Evolutionary conservation across 1,139 yeast species (phyloP), one percentile per base, ranked within the genome.

Genomic region (Saccharomyces hybrid): DNA sequence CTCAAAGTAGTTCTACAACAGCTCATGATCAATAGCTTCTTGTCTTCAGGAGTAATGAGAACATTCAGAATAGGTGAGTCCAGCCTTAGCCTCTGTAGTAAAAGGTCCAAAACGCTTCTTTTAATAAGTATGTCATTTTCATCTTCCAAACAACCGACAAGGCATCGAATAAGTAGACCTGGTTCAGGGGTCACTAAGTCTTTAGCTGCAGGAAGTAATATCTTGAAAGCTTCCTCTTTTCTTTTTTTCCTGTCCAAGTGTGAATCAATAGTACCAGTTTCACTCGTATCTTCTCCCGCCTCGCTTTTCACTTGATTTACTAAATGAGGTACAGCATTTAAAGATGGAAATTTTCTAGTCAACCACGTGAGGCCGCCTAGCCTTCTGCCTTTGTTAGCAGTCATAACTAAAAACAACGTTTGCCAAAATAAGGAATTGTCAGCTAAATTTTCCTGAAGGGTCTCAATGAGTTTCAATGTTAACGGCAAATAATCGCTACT

Each of bases 361-460:
- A 89, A 80, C 88, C 93, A 91, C 31, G 80, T 81, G 58, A 90
- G 74, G 0, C 95, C 96, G 0, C 98, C 99, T 7, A 85, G 73
- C 52, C 97, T 73, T 59, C 86, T 80, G 57, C 89, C 97, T 0
- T 87, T 83, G 49, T 88, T 84, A 1, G 88, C 79, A 1, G 91
- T 79, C n/a, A 89, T 78, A 50, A 88, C 82, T 52, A 88, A 73
- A 64, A 88, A 89, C 58, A 90, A 70, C 54, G 85, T 78, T 61
- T 84, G 93, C 99, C 99, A 93, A 69, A 91, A 93, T 60, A 86
- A 82, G 1, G 83, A 69, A 63, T 88, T 90, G 64, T 89, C 84
- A 46, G 75, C 74, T 32, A 89, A 68, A 51, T 81, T 80, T n/a
- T 59, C 62, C 61, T 83, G 82, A 62, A 90, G 76, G 2, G 73